These are phyloP conservation scores for Colletotrichum tamarilloi DNA, from an alignment of 2,329 filamentous ascomycete genomes.

Conservation along the genomic window DNA sequence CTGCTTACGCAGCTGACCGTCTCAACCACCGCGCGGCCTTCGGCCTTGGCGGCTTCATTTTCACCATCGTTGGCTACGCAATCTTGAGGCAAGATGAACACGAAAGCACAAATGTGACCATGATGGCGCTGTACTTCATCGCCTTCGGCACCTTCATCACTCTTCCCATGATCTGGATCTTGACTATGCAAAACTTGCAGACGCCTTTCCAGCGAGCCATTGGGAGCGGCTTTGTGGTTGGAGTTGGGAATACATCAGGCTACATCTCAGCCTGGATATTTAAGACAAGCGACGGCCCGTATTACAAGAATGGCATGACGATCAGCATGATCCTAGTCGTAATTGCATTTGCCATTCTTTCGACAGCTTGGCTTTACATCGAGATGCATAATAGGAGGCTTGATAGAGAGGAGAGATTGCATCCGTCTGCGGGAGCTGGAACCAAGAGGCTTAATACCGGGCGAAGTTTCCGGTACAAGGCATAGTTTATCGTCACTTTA, in stretches of 20 bases:
- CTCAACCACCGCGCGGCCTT: constrained; percentile 36
- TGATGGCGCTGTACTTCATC: constrained; percentile 38
- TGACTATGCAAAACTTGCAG: constrained; percentile 34
- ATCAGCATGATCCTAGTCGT: constrained; percentile 26
- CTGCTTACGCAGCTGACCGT: constrained; percentile 30
- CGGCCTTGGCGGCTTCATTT: constrained; percentile 28
- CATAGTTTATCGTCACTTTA: neutral
- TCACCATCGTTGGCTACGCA: constrained; percentile 34
- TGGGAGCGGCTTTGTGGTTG: constrained; percentile 49
- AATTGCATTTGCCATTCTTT: constrained; percentile 15
- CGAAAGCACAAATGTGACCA: constrained; percentile 20
- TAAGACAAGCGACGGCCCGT: constrained; percentile 34
- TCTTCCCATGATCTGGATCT: constrained; percentile 36
- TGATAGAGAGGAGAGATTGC: neutral
- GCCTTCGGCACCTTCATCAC: constrained; percentile 34
- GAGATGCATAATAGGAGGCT: constrained; percentile 17
- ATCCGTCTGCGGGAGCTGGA: neutral
- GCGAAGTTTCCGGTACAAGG: neutral
- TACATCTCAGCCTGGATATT: constrained; percentile 39
- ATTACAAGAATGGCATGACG: constrained; percentile 35
- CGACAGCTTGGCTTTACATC: constrained; percentile 30
- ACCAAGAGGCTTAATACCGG: too few species aligned
- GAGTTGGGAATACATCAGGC: constrained; percentile 48
- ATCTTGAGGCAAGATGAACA: constrained; percentile 4
- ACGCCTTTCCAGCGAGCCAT: constrained; percentile 39